Conservation (phyloP, 208 protist species). For the Borovskyia barvae region DNA sequence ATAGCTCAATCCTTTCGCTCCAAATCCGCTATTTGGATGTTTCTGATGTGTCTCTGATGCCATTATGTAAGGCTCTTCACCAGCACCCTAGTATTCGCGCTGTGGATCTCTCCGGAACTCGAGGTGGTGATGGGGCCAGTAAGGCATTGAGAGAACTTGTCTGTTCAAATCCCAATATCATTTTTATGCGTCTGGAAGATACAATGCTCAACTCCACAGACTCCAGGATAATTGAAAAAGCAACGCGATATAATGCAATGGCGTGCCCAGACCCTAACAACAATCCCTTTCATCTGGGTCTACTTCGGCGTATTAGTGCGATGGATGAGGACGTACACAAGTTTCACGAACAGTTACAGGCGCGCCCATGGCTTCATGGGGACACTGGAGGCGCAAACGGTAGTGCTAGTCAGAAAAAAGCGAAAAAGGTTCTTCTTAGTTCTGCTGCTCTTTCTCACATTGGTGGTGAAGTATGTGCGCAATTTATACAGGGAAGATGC, state of each 20-base stretch:
- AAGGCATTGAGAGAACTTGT: constrained; percentile 64
- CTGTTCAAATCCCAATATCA: constrained; percentile 71
- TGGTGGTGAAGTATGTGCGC: constrained; percentile 43
- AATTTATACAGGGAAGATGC: constrained; percentile 49
- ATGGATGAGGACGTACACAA: constrained; percentile 73
- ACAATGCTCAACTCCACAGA: constrained; percentile 53
- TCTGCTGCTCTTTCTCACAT: constrained; percentile 32
- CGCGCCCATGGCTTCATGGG: constrained; percentile 57
- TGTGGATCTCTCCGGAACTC: constrained; percentile 73
- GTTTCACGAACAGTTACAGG: constrained; percentile 55
- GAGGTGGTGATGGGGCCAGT: constrained; percentile 53
- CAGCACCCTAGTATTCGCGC: constrained; percentile 56
- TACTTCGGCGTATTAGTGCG: constrained; percentile 67
- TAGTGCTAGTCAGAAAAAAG: constrained; percentile 8
- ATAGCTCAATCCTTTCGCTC: constrained; percentile 79
- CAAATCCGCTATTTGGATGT: constrained; percentile 82
- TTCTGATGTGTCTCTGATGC: constrained; percentile 69
- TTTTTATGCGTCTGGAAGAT: constrained; percentile 73
- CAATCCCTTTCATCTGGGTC: constrained; percentile 78
- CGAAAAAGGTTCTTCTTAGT: constrained; percentile 20
- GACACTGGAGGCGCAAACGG: background rate
- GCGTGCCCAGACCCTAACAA: constrained; percentile 68
- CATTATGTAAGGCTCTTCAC: constrained; percentile 63
- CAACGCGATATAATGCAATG: constrained; percentile 63
- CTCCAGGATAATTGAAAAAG: constrained; percentile 52